Percentiles rank a stretch among this genome's conserved stretches.
phyloP scores from a whole-genome alignment of 805 yeast species.

The Kuraishia hungarica region DNA sequence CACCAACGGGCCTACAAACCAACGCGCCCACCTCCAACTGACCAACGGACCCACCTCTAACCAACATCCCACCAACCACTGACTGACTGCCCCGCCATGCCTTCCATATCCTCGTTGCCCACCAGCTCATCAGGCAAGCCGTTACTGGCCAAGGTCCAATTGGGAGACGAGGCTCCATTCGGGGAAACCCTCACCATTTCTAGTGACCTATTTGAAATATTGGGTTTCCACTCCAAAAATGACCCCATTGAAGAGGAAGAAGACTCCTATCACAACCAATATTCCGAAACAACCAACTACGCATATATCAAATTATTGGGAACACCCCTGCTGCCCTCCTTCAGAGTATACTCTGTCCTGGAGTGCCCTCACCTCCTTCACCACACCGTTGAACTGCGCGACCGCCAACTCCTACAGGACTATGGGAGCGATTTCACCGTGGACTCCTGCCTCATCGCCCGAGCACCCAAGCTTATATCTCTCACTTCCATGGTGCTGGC shows the following conservation, averaged over 20 bases:
- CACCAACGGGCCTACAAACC: no score
- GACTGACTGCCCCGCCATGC: neutral
- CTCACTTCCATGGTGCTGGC: conserved; percentile 32
- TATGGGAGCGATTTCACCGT: conserved; percentile 33
- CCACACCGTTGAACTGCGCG: conserved; percentile 28
- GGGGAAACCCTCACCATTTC: neutral
- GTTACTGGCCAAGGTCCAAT: neutral
- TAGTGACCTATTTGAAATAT: neutral
- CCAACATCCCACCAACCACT: no score
- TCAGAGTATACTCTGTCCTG: conserved; percentile 26
- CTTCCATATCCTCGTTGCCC: neutral
- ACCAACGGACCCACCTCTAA: no score
- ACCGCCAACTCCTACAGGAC: conserved; percentile 23
- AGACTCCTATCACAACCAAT: neutral
- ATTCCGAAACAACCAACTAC: neutral
- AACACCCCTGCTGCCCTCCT: neutral
- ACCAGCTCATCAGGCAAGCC: neutral
- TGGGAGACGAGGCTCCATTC: neutral
- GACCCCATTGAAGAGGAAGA: neutral
- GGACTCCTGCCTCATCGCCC: conserved; percentile 27
- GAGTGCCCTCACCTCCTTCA: conserved; percentile 15
- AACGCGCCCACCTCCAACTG: no score
- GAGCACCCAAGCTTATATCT: conserved; percentile 17
- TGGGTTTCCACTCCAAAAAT: neutral
- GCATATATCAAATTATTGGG: neutral